Percentiles rank a stretch among this genome's conserved stretches.
These are phyloP conservation scores for Mucor indicus DNA, from an alignment of 371 early-diverging fungal species.

Conservation along the genomic window DNA sequence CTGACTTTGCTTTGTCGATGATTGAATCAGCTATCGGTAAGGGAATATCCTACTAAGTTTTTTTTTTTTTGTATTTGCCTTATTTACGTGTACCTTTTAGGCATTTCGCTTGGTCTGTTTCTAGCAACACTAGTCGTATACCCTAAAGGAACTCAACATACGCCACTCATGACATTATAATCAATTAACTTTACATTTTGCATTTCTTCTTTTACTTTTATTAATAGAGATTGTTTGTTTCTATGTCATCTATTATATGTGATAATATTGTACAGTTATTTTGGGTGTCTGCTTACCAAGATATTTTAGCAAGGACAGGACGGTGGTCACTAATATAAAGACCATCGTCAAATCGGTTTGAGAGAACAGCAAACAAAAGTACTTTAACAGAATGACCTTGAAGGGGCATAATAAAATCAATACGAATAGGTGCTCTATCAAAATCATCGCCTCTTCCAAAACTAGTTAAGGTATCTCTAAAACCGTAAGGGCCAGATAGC, in stretches of 20 bases:
- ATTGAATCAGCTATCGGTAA: slow-evolving; percentile 39
- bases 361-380: slow-evolving; percentile 30
- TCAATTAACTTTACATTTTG: neutral
- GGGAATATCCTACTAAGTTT: neutral
- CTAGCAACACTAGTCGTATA: slow-evolving; percentile 54
- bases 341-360: slow-evolving; percentile 42
- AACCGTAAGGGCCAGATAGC: slow-evolving; percentile 43
- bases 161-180: slow-evolving; percentile 50
- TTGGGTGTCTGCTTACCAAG: slow-evolving; percentile 21
- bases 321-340: slow-evolving; percentile 50
- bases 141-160: slow-evolving; percentile 54
- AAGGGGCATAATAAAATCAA: slow-evolving; percentile 46
- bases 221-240: neutral
- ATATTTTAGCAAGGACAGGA: slow-evolving; percentile 41
- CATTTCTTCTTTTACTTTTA: neutral
- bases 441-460: slow-evolving; percentile 35
- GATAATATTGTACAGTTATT: no score
- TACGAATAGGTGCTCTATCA: slow-evolving; percentile 28
- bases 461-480: slow-evolving; percentile 42
- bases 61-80: neutral
- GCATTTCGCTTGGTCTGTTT: slow-evolving; percentile 60
- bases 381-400: slow-evolving; percentile 15
- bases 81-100: neutral
- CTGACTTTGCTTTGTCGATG: slow-evolving; percentile 48
- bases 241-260: no score